These are phyloP conservation scores for Paragyromitra xinjiangensis DNA, from an alignment of 495 filamentous ascomycete genomes.

Conservation along the genomic window DNA sequence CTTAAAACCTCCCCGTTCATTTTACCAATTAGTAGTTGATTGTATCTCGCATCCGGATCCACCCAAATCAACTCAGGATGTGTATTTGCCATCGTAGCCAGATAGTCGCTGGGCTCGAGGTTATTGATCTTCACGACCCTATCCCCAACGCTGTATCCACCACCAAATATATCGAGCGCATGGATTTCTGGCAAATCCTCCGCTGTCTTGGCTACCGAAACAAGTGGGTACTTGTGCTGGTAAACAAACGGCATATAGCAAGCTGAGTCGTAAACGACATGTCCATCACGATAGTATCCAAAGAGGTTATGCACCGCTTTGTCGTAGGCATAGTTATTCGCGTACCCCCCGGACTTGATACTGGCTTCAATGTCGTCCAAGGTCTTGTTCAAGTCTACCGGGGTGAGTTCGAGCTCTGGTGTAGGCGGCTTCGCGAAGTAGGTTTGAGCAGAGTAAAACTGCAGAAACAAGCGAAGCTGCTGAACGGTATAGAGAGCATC, in stretches of 20 bases:
- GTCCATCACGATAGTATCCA: constrained; percentile 52
- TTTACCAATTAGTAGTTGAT: constrained; percentile 47
- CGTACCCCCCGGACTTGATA: constrained; percentile 38
- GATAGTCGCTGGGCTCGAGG: constrained; percentile 29
- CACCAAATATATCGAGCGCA: constrained; percentile 1
- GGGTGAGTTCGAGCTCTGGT: constrained; percentile 50
- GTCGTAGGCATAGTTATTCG: constrained; percentile 52
- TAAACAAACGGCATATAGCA: constrained; percentile 38
- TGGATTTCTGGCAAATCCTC: constrained; percentile 43
- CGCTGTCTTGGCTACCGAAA: constrained; percentile 40
- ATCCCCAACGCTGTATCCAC: constrained; percentile 25
- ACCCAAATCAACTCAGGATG: constrained; percentile 49
- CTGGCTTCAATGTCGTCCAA: constrained; percentile 46
- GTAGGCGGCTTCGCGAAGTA: constrained; percentile 53
- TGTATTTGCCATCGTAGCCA: constrained; percentile 44
- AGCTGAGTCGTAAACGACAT: constrained; percentile 49
- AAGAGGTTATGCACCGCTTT: constrained; percentile 50
- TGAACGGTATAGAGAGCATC: constrained; percentile 40
- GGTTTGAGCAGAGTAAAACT: constrained; percentile 55
- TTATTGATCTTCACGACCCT: constrained; percentile 48
- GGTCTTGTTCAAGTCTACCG: constrained; percentile 52
- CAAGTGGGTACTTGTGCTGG: constrained; percentile 48
- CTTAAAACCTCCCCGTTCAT: constrained; percentile 16
- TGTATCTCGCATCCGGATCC: constrained; percentile 55
- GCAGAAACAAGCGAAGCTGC: constrained; percentile 51